A percentile compares a stretch with the other conserved stretches of the same genome.
These are phyloP conservation scores for Boletus coccyginus DNA, from an alignment of 768 basidiomycete species.

Conservation along the genomic window DNA sequence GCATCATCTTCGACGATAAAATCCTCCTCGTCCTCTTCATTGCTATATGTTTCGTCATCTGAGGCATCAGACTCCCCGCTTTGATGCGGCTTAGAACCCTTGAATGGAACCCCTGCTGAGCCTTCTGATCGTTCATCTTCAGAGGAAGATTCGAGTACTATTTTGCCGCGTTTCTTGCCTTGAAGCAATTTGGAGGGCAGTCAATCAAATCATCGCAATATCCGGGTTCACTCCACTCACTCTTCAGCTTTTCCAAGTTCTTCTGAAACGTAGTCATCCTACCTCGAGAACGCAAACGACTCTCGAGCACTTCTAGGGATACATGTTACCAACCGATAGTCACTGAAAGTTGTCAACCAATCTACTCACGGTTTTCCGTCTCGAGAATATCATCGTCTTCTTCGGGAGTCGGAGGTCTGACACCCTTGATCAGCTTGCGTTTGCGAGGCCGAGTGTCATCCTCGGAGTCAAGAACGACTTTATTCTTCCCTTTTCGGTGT, in stretches of 20 bases:
- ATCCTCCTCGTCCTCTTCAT: constrained; percentile 30
- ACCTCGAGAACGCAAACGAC: constrained; percentile 58
- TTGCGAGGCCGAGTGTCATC: constrained; percentile 35
- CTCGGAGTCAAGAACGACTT: constrained; percentile 31
- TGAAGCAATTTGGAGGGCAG: constrained; percentile 8
- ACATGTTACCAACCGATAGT: not conserved
- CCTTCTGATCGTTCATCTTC: constrained; percentile 31
- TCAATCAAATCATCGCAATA: not conserved
- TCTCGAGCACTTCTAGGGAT: constrained; percentile 55
- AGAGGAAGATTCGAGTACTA: constrained; percentile 30
- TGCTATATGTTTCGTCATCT: constrained; percentile 30
- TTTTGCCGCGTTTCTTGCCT: constrained; percentile 46
- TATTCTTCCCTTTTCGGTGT: constrained; percentile 22
- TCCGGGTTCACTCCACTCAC: constrained; percentile 34
- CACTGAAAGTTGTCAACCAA: not conserved
- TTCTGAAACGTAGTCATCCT: constrained; percentile 60
- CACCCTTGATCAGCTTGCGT: constrained; percentile 43
- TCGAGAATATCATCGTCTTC: constrained; percentile 43
- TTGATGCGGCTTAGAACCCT: constrained; percentile 43
- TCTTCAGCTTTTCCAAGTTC: constrained; percentile 63
- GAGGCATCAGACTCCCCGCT: constrained; percentile 37
- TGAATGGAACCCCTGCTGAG: constrained; percentile 36
- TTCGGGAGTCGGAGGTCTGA: constrained; percentile 41
- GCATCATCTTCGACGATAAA: constrained; percentile 69
- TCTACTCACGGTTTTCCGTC: constrained; percentile 51